Evolutionary conservation across 164 flowering plant genomes (phyloP), one percentile per base, ranked within the genome.

Genomic region (Brasenia schreberi): DNA sequence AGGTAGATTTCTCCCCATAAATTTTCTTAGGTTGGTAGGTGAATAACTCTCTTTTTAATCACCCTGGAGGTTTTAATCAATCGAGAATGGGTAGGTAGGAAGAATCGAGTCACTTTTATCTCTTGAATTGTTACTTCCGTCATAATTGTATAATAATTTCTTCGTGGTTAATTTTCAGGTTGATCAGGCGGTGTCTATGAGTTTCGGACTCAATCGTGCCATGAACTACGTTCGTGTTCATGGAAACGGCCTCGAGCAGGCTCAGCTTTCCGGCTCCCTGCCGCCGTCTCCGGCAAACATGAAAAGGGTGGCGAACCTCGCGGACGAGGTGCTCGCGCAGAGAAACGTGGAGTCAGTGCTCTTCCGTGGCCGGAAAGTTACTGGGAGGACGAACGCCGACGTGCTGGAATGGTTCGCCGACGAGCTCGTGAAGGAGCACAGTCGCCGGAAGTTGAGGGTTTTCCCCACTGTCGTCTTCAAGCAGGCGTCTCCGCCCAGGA

Each of bases 381-480:
- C 76, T 0, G 92, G 90, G 71, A 80, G 83, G 73, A 85, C 83
- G 67, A 93, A 93, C 75, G 80, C 76, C 12, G 98, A 90, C 80
- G 90, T 83, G 64, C 86, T 93, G 5, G 98, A 94, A 59, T 91
- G 96, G 97, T 85, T 94, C 63, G 96, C 96, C 0, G 89, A 85
- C 43, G 90, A 94, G 71, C 87, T 91, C 58, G 91, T 94, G 65
- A 70, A 74, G 59, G 99, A 94, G 79, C 97, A 91, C 75, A 89
- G 88, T 80, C 87, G 93, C 85, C 85, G 99, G 85, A 89, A 92
- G 72, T 83, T 88, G 82, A 76, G 99, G 71, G 87, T 91, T 64
- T 91, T 96, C 76, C 99, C 99, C 79, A 94, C 98, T 70, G 97
- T 94, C 73, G 97, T 89, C 52, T 85, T 94, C 85, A 94, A 94